phyloP scores from a whole-genome alignment of 2,329 filamentous ascomycete genomes.

The Xylaria sp. region DNA sequence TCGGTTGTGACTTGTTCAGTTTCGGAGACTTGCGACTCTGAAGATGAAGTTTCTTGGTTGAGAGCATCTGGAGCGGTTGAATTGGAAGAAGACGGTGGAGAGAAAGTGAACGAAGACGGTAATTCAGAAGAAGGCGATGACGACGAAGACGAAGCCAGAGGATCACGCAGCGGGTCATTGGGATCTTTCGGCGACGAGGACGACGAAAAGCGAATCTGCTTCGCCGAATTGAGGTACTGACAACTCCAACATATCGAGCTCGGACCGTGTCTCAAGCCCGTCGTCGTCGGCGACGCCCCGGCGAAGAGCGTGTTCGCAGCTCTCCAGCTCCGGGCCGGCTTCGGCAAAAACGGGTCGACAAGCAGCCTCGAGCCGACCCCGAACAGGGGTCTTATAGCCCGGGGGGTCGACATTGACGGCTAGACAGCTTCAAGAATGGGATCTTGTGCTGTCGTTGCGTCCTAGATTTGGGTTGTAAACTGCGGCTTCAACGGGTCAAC shows the following conservation, averaged over 20 bases:
- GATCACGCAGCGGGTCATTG: not conserved
- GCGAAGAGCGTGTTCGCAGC: slow-evolving; percentile 23
- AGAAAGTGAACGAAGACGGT: slow-evolving; percentile 1
- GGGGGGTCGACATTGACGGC: slow-evolving; percentile 26
- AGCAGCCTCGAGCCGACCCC: slow-evolving; percentile 27
- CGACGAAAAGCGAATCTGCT: slow-evolving; percentile 27
- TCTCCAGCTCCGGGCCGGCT: slow-evolving; percentile 12
- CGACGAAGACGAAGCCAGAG: not conserved
- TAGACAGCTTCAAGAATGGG: not conserved
- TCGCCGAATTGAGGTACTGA: slow-evolving; percentile 21
- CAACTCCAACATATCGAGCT: slow-evolving; percentile 30
- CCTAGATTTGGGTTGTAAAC: slow-evolving; percentile 1
- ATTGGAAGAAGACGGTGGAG: slow-evolving; percentile 1
- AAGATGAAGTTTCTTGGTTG: not conserved
- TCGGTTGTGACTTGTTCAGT: not conserved
- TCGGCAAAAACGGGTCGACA: slow-evolving; percentile 27
- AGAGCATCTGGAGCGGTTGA: slow-evolving; percentile 1
- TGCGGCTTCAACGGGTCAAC: not conserved
- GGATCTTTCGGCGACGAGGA: slow-evolving; percentile 31
- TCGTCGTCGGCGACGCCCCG: slow-evolving; percentile 1
- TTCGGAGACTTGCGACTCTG: slow-evolving; percentile 5
- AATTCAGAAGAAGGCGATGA: not conserved
- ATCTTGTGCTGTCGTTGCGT: not conserved
- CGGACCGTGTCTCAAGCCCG: not conserved
- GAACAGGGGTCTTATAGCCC: slow-evolving; percentile 27